These are phyloP conservation scores for Steccherinum ochraceum DNA, from an alignment of 768 basidiomycete species.

Conservation along the genomic window DNA sequence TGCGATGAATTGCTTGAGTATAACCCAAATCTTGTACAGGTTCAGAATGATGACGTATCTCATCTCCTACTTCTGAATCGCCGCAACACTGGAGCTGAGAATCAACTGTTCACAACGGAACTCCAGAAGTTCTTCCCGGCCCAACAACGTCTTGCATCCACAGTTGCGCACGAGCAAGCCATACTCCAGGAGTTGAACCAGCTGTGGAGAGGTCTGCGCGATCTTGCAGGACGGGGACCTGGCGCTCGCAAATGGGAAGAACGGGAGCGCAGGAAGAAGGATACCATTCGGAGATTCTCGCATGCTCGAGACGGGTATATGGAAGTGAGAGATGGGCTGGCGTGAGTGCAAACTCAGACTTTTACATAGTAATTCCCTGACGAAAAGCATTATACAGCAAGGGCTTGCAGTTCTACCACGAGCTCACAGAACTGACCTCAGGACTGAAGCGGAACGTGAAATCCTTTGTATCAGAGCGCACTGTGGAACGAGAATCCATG, in stretches of 20 bases:
- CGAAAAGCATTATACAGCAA: constrained; percentile 43
- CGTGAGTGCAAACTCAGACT: constrained; percentile 43
- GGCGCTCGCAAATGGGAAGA: constrained; percentile 80
- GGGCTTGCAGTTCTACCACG: constrained; percentile 84
- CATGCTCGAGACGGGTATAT: constrained; percentile 79
- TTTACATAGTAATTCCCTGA: background rate
- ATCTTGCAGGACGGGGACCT: constrained; percentile 67
- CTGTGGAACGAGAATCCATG: constrained; percentile 63
- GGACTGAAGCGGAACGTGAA: constrained; percentile 54
- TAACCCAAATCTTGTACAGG: constrained; percentile 36
- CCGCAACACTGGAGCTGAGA: constrained; percentile 76
- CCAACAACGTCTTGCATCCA: constrained; percentile 74
- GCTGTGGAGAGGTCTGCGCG: constrained; percentile 70
- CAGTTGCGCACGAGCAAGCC: constrained; percentile 70
- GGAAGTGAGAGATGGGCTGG: constrained; percentile 80
- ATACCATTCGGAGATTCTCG: constrained; percentile 63
- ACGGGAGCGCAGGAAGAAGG: constrained; percentile 72
- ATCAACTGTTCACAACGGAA: constrained; percentile 85
- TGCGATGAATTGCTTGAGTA: background rate
- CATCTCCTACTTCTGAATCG: constrained; percentile 89
- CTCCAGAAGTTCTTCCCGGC: constrained; percentile 95
- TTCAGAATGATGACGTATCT: constrained; percentile 95
- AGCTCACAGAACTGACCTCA: constrained; percentile 58
- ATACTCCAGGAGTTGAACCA: constrained; percentile 67
- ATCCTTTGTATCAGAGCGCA: constrained; percentile 57